These are phyloP conservation scores for Sicyos baderoa DNA, from an alignment of 306 rosid genomes.

Conservation along the genomic window DNA sequence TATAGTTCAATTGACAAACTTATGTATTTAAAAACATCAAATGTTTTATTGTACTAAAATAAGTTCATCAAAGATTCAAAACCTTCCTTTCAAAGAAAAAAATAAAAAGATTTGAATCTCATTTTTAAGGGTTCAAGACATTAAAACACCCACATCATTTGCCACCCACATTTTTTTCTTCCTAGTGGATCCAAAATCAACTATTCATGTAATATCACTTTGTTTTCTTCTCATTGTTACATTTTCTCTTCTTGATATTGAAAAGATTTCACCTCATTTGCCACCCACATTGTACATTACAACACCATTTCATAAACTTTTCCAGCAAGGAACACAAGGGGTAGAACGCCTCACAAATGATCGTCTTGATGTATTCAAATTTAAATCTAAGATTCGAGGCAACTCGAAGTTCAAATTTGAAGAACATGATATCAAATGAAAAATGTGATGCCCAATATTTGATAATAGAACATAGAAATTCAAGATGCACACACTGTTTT, in stretches of 20 bases:
- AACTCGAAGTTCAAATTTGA: not conserved
- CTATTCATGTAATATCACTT: too few relatives aligned
- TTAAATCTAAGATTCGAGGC: not conserved
- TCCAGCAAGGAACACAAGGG: not conserved
- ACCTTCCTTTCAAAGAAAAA: too few relatives aligned
- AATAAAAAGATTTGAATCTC: too few relatives aligned
- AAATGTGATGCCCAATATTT: not conserved
- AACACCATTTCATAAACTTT: not conserved
- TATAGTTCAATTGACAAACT: too few relatives aligned
- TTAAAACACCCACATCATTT: too few relatives aligned
- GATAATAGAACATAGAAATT: conserved; percentile 9
- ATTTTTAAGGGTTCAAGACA: too few relatives aligned
- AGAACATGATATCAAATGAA: not conserved
- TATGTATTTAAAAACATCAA: too few relatives aligned
- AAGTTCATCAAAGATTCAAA: too few relatives aligned
- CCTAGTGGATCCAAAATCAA: too few relatives aligned
- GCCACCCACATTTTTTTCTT: too few relatives aligned
- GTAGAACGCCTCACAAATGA: not conserved
- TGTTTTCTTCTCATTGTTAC: too few relatives aligned
- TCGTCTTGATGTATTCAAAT: not conserved
- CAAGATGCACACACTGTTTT: not conserved
- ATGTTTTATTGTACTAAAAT: too few relatives aligned
- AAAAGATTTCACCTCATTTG: not conserved
- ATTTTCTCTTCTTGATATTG: not conserved
- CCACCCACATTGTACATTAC: not conserved